A percentile compares a stretch with the other conserved stretches of the same genome.
Evolutionary conservation across 768 basidiomycete species (phyloP).

Genomic region (Pleurotus djamor): DNA sequence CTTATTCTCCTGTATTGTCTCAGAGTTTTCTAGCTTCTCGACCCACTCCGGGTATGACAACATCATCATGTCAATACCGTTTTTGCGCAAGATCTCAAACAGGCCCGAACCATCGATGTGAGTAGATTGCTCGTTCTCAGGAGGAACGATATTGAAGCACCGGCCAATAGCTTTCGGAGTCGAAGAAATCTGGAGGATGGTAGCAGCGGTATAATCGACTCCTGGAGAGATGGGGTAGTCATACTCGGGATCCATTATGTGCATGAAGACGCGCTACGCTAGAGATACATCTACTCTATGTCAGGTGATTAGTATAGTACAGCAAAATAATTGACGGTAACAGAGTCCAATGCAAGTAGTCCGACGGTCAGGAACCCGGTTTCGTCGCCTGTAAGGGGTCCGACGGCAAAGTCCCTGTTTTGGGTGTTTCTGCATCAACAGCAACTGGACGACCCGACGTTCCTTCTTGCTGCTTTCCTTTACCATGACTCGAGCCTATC

Average conservation of each 20-base stretch:
- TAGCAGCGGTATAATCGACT: constrained; percentile 1
- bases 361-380: too few species aligned
- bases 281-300: too few species aligned
- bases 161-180: background rate
- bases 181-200: background rate
- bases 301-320: too few species aligned
- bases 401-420: too few species aligned
- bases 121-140: background rate
- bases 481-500: background rate
- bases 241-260: too few species aligned
- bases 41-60: background rate
- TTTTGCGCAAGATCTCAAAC: background rate
- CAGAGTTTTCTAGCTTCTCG: background rate
- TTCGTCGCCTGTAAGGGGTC: too few species aligned
- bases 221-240: too few species aligned
- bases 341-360: too few species aligned
- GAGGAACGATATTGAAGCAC: constrained; percentile 1
- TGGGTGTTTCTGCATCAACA: constrained; percentile 11
- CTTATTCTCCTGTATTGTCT: background rate
- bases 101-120: background rate
- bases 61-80: background rate
- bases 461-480: constrained; percentile 12
- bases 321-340: too few species aligned
- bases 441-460: constrained; percentile 22
- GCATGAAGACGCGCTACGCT: too few species aligned